Conservation (phyloP, 306 rosid species). For the Acmispon strigosus region DNA sequence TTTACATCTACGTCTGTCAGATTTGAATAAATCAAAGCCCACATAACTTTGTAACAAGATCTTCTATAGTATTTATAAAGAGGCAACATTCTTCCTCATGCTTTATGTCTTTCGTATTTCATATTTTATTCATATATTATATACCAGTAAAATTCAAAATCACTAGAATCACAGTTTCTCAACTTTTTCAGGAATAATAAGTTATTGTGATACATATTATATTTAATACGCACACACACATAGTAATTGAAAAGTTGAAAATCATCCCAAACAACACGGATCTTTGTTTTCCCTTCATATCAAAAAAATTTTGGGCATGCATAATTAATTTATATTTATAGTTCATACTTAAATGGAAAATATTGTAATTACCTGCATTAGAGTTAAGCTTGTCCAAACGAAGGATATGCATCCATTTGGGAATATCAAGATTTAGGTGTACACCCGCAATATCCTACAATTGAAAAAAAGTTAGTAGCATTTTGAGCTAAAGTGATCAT, state of each 20-base stretch:
- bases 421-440: constrained; percentile 75
- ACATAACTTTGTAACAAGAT: constrained; percentile 1
- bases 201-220: not conserved
- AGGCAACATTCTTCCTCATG: not conserved
- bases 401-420: constrained; percentile 86
- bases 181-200: not conserved
- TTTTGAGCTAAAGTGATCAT: not conserved
- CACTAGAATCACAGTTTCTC: not conserved
- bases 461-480: constrained; percentile 26
- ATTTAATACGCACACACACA: not conserved
- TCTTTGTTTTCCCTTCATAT: not conserved
- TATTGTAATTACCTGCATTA: constrained; percentile 55
- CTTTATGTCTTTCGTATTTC: not conserved
- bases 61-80: not conserved
- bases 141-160: not conserved
- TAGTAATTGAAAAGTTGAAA: not conserved
- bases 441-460: constrained; percentile 84
- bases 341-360: not conserved
- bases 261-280: not conserved
- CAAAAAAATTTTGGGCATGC: not conserved
- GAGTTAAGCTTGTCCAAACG: constrained; percentile 70
- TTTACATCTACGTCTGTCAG: not conserved
- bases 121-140: not conserved
- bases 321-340: not conserved
- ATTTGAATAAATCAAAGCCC: constrained; percentile 1